phyloP scores from a whole-genome alignment of 2,329 filamentous ascomycete species.

The Akanthomyces lecanii region DNA sequence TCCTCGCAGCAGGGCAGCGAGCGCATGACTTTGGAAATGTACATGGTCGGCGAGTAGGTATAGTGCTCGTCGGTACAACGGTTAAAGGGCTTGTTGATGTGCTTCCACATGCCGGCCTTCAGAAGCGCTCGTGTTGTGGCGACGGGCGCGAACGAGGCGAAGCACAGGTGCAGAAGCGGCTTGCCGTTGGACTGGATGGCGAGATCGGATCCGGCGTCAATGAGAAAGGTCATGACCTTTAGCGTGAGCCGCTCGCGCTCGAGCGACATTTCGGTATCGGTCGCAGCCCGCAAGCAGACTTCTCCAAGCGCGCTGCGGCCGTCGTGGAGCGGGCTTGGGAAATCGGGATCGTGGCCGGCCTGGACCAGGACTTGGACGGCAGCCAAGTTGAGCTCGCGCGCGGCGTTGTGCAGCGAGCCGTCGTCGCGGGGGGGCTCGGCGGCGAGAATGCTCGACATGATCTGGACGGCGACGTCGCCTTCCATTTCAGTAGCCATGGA shows the following conservation, averaged over 20 bases:
- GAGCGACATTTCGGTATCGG: slow-evolving; percentile 39
- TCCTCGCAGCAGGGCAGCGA: slow-evolving; percentile 36
- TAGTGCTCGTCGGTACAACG: slow-evolving; percentile 48
- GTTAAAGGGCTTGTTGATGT: slow-evolving; percentile 58
- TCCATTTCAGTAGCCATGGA: slow-evolving; percentile 55
- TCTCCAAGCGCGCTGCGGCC: slow-evolving; percentile 62
- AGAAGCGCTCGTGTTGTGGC: slow-evolving; percentile 54
- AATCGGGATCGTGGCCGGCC: slow-evolving; percentile 59
- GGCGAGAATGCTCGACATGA: slow-evolving; percentile 52
- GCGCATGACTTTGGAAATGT: slow-evolving; percentile 46
- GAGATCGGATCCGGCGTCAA: slow-evolving; percentile 54
- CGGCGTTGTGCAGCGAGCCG: slow-evolving; percentile 62
- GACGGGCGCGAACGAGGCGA: slow-evolving; percentile 53
- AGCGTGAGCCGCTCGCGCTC: slow-evolving; percentile 52
- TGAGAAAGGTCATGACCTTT: slow-evolving; percentile 52
- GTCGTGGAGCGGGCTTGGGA: slow-evolving; percentile 57
- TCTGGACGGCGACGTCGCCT: slow-evolving; percentile 48
- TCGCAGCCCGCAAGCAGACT: slow-evolving; percentile 54
- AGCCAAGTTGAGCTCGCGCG: slow-evolving; percentile 53
- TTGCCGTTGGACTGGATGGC: slow-evolving; percentile 53
- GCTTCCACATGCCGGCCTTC: slow-evolving; percentile 61
- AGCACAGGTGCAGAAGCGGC: slow-evolving; percentile 55
- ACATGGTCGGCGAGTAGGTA: slow-evolving; percentile 63
- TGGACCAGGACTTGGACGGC: slow-evolving; percentile 55
- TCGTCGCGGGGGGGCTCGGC: slow-evolving; percentile 58